Evolutionary conservation across 2,329 filamentous ascomycete species (phyloP), one percentile per base, ranked within the genome.

Genomic region (Beauveria sp.): DNA sequence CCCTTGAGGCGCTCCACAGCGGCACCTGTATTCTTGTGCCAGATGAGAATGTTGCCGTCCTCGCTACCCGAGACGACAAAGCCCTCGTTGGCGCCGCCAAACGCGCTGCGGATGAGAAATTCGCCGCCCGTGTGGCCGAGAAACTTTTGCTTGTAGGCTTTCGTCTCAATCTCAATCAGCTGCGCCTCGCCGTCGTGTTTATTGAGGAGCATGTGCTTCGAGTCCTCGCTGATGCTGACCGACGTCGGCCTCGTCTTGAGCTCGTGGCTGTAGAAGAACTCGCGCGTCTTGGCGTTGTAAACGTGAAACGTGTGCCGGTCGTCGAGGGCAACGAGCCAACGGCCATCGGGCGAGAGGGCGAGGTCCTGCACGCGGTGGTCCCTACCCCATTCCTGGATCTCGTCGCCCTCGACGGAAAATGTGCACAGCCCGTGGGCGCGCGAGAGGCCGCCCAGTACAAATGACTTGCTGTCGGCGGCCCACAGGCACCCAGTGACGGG

Each of bases 51-150:
- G 61, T 83, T 81, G 2, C 86, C 85, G 65, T 86, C 84, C 82
- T 97, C 92, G 69, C 92, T 96, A 12, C 95, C 95, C 69, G 90
- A 93, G 31, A 96, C 81, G 10, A 98, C 88, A 73, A 97, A 97
- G 71, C 88, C 93, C 76, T 97, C 92, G 63, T 90, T 88, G 1
- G 93, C 93, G 38, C 95, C 95, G 20, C 95, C 95, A 74, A 97
- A 95, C 0, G 82, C 79, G 68, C 88, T 90, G 56, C 93, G 83
- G 63, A 99, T 96, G 61, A 97, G 83, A 70, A 80, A 96, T 2
- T 88, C 78, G 60, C 86, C 88, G 65, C 92, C 90, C 49, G 81
- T 83, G 64, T 93, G 89, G 0, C 91, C 93, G 18, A 84, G 79
- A 71, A 90, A 98, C 67, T 82, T 86, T 67, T 89, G 87, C 5